Evolutionary conservation across 164 flowering plant species (phyloP).

Genomic region (Annona squamosa): DNA sequence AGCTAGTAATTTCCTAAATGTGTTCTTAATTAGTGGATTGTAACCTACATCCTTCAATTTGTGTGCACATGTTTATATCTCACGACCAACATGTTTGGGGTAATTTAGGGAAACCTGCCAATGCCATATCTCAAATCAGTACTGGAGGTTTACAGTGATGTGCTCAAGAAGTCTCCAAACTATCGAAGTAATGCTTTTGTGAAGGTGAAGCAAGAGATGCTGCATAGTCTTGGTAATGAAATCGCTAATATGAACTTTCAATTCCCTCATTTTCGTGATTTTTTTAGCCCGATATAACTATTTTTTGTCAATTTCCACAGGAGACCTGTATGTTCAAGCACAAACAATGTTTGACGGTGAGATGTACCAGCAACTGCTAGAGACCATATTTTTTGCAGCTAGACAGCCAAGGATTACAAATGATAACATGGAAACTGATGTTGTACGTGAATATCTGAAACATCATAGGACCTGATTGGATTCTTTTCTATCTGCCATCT

Average conservation of each 20-base stretch:
- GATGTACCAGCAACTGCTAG: conserved; percentile 65
- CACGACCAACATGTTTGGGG: neutral
- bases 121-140: conserved; percentile 66
- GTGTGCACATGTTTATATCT: neutral
- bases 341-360: conserved; percentile 64
- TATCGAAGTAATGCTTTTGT: conserved; percentile 33
- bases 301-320: conserved; percentile 31
- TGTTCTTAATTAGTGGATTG: no score
- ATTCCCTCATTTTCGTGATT: neutral
- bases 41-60: no score
- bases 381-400: conserved; percentile 43
- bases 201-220: conserved; percentile 89
- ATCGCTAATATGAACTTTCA: neutral
- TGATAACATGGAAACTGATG: conserved; percentile 59
- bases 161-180: conserved; percentile 48
- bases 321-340: conserved; percentile 79
- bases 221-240: conserved; percentile 77
- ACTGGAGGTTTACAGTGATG: conserved; percentile 68
- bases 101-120: conserved; percentile 80
- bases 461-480: neutral
- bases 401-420: conserved; percentile 36
- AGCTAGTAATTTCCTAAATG: no score
- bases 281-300: neutral
- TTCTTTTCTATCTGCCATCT: neutral
- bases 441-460: conserved; percentile 39